Evolutionary conservation across 768 basidiomycete genomes (phyloP), one percentile per base, ranked within the genome.

Genomic region (Pholiota microspora): DNA sequence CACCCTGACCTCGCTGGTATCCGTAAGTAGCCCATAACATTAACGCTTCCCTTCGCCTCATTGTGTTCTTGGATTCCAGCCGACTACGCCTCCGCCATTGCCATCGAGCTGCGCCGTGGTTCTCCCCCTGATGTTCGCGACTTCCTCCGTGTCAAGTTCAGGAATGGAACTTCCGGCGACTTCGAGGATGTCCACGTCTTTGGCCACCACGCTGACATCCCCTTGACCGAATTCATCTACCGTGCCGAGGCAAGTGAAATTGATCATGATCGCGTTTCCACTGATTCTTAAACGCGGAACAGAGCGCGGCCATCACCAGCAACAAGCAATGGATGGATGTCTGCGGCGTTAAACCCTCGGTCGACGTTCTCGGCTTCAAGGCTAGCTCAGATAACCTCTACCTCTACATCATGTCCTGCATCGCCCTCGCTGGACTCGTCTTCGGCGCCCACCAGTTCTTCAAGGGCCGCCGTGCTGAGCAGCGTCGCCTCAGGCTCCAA

Each of bases 191-290:
- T 89, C 68, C 83, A 89, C 61, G 85, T 84, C 66, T 92, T 90
- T 68, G 86, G 84, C 55, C 84, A 87, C 74, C 75, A 79, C 54
- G 74, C 82, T 53, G 90, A 92, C 64, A 87, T 92, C 63, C 86
- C 89, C 46, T 76, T 92, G 64, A 90, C 89, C 12, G 88, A 91
- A 66, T 92, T 92, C 76, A 87, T 91, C 68, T 89, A 90, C 77
- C 81, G 85, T 53, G 77, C 85, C 51, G 86, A 91, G 81, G 89
- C 88, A 65, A 15, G 73, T 25, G 25, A n/a, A 32, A 44, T 31
- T 9, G 13, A 3, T 40, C 49, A 6, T n/a, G 50, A 49, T 8
- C 4, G 36, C 24, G 44, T 29, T 34, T 24, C 47, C 45, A 25
- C 32, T 52, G 24, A 40, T 12, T 9, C 36, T 35, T 16, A 23